Base-by-base conservation (phyloP, 768 basidiomycete genomes). In the Podaxis sp. region DNA sequence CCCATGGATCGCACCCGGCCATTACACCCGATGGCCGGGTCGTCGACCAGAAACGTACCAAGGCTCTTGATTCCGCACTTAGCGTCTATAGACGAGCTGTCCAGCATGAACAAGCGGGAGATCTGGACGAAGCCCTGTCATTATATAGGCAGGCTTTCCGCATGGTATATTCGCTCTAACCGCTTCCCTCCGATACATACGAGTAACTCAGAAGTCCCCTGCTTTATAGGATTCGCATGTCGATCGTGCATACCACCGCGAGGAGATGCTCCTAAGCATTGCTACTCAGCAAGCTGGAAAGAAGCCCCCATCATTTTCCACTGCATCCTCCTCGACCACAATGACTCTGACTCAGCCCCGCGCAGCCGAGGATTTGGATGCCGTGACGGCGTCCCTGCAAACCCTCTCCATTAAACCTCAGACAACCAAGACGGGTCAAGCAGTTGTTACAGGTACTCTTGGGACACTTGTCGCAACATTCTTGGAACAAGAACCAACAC, bases 141-240 rank as follows among this genome's bases (percentile, higher is more conserved):
- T 73, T 93, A 6, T 97, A 96, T 67, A 85, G 91, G 9, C 83
- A 84, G 62, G 91, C 91, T 1, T 95, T 94, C 70, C 83, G 88
- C 55, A 74, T 89, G 73, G 78, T 79, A 71, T 40, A 14, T 57
- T 42, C 46, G 32, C 21, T 18, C 25, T 38, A n/a, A 7, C 32
- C 2, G 42, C 16, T 59, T 58, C 16, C 55, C 35, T 53, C 25
- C 40, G 57, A 58, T 55, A 57, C 57, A 14, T 50, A 59, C 44
- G 28, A 63, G 36, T 28, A 50, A n/a, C 42, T 42, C 35, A 46
- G 44, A 28, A 10, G 25, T 28, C 25, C 25, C 36, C 5, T 32
- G 11, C 11, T 35, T 40, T 27, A 7, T 61, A 79, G 73, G 83
- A 94, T 61, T 77, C 88, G 37, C 76, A 90, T 62, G 90, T 95